phyloP scores from a whole-genome alignment of 768 basidiomycete genomes.

The Russula sp. region DNA sequence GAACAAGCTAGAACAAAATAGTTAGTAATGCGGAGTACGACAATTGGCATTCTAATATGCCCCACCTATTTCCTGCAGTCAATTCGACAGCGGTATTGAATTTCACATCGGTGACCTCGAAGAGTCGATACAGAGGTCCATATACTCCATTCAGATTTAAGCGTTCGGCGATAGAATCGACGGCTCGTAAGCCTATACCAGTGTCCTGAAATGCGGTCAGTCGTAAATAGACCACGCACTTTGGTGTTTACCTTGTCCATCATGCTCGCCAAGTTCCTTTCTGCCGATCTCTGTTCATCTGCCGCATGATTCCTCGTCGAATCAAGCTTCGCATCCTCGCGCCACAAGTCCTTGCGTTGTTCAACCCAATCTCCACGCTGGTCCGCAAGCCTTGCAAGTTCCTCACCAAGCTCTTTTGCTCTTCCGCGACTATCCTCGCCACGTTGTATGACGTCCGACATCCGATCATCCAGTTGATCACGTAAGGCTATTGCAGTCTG shows the following conservation, averaged over 20 bases:
- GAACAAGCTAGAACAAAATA: conserved; percentile 59
- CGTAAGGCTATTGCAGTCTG: conserved; percentile 41
- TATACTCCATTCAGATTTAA: conserved; percentile 77
- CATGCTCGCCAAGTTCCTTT: conserved; percentile 75
- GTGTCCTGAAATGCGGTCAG: conserved; percentile 61
- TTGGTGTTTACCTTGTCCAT: conserved; percentile 80
- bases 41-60: not conserved
- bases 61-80: conserved; percentile 89
- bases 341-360: conserved; percentile 87
- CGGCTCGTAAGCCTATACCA: conserved; percentile 76
- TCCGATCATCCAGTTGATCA: conserved; percentile 50
- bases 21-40: not conserved
- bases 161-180: conserved; percentile 75
- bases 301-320: conserved; percentile 67
- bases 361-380: conserved; percentile 65
- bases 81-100: conserved; percentile 92
- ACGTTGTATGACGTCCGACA: conserved; percentile 47
- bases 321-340: conserved; percentile 86
- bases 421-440: conserved; percentile 58
- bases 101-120: conserved; percentile 79
- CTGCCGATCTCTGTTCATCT: conserved; percentile 75
- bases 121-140: conserved; percentile 90
- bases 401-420: conserved; percentile 52
- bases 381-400: conserved; percentile 54
- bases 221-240: conserved; percentile 4